Evolutionary conservation across 495 filamentous ascomycete genomes (phyloP), one percentile per base, ranked within the genome.

Genomic region (Penicillium argentinense): DNA sequence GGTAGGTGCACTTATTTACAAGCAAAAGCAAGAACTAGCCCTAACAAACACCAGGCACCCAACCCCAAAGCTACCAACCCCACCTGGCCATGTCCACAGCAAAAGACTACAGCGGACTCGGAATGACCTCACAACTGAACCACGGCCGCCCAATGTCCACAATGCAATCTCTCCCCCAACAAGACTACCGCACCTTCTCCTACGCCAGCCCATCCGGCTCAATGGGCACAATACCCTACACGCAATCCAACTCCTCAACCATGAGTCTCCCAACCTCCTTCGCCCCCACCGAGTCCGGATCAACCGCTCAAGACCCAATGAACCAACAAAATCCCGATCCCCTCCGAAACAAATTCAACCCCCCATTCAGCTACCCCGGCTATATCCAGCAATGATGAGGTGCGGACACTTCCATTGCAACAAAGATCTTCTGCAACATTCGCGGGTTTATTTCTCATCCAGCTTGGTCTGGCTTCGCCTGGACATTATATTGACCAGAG

Each of bases 201-300:
- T 73, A 73, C 43, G 63, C 62, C 5, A 50, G 53, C n/a, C 45
- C 68, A 18, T 60, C 66, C 0, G 62, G 54, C 17, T 36, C 59
- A 18, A 60, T 68, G 45, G 57, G 62, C n/a, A 50, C 48, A 3
- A 51, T 66, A 8, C 60, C 64, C 0, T 73, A 60, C 34, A 62
- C 55, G 17, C 66, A 69, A 30, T 51, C 64, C 41, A 71, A 52
- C 22, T 11, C 64, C 14, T 67, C 70, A n/a, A 67, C 53, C 39
- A 51, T 73, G 47, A 70, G 57, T 29, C 66, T 73, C 6, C 66
- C 69, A 3, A 53, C 66, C 0, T 59, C 69, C 3, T 66, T 60
- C 22, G 51, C 46, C 8, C 53, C 63, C 2, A 56, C 67, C n/a
- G 65, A 67, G 11, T 42, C 62, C 6, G 59, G 45, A 9, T 36